phyloP scores from a whole-genome alignment of 805 yeast species.

The Hanseniaspora lindneri region DNA sequence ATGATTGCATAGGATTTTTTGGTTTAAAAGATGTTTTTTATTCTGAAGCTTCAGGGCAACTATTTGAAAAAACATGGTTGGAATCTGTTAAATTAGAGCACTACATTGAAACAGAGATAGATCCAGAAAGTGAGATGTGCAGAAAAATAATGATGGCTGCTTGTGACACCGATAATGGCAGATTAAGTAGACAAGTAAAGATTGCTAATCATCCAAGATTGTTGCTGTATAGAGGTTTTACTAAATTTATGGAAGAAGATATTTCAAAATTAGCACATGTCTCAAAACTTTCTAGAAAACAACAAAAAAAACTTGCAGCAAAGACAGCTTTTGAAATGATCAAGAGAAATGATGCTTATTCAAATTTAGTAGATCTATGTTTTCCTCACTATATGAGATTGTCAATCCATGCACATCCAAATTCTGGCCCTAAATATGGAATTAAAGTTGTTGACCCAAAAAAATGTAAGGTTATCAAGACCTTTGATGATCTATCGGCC shows the following conservation, averaged over 20 bases:
- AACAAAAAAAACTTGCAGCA: conserved; percentile 40
- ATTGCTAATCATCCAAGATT: conserved; percentile 46
- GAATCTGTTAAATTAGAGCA: conserved; percentile 27
- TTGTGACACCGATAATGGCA: conserved; percentile 47
- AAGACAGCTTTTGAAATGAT: conserved; percentile 54
- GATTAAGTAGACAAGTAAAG: conserved; percentile 48
- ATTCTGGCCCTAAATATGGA: conserved; percentile 50
- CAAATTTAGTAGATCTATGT: conserved; percentile 46
- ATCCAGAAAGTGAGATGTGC: conserved; percentile 31
- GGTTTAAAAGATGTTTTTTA: conserved; percentile 35
- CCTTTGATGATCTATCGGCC: conserved; percentile 32
- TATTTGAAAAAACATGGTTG: conserved; percentile 27
- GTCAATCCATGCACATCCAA: conserved; percentile 51
- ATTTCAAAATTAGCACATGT: conserved; percentile 35
- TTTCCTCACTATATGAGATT: conserved; percentile 50
- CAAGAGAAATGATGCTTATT: conserved; percentile 52
- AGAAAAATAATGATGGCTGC: conserved; percentile 36
- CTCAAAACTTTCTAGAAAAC: conserved; percentile 34
- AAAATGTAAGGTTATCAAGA: conserved; percentile 37
- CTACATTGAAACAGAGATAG: conserved; percentile 33
- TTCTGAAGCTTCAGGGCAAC: conserved; percentile 23
- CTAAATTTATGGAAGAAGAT: conserved; percentile 50
- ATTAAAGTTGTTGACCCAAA: conserved; percentile 36
- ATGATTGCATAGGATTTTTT: conserved; percentile 30
- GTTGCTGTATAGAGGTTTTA: conserved; percentile 44